These are phyloP conservation scores for Eucalyptus polyanthemos DNA, from an alignment of 345 rosid genomes.

Conservation along the genomic window DNA sequence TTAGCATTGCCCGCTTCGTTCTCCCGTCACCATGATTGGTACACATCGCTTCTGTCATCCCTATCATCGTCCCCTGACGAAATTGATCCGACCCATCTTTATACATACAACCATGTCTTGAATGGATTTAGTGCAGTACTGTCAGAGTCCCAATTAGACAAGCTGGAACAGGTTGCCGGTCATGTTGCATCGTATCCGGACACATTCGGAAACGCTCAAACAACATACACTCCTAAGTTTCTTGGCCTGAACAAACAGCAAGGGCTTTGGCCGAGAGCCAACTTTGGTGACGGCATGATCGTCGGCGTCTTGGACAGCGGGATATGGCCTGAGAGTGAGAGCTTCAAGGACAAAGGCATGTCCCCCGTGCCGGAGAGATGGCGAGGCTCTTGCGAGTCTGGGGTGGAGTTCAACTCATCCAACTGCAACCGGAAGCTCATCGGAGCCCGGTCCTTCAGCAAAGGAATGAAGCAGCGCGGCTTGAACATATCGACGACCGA, in stretches of 20 bases:
- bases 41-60: conserved; percentile 23
- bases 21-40: conserved; percentile 27
- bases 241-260: too few relatives aligned
- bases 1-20: conserved; percentile 18
- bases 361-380: conserved; percentile 22
- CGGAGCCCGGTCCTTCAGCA: conserved; percentile 33
- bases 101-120: conserved; percentile 31
- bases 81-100: conserved; percentile 17
- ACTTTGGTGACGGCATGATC: too few relatives aligned
- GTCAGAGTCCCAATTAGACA: conserved; percentile 17
- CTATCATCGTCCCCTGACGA: conserved; percentile 13
- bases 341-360: conserved; percentile 26
- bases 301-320: conserved; percentile 12
- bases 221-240: conserved; percentile 16
- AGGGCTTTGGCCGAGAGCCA: too few relatives aligned
- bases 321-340: conserved; percentile 40
- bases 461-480: conserved; percentile 21
- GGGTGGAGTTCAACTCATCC: conserved; percentile 24
- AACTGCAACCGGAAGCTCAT: conserved; percentile 33
- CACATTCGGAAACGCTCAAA: conserved; percentile 19
- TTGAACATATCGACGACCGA: conserved; percentile 9
- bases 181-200: conserved; percentile 32
- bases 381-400: conserved; percentile 24
- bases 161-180: conserved; percentile 8
- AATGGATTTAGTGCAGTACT: conserved; percentile 32